phyloP scores from a whole-genome alignment of 1,139 yeast genomes.

The Geotrichum aggregatum region DNA sequence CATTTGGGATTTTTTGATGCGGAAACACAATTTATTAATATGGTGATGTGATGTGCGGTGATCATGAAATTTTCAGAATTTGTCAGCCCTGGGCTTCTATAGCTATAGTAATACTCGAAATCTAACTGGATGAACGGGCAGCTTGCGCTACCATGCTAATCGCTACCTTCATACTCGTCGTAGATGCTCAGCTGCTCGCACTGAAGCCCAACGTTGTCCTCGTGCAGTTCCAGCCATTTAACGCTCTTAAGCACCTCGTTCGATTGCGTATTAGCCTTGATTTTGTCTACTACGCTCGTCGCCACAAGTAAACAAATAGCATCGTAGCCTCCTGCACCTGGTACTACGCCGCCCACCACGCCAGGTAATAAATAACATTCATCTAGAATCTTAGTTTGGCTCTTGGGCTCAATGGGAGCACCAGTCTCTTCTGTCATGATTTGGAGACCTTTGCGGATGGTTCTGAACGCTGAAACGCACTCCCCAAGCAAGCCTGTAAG shows the following conservation, averaged over 20 bases:
- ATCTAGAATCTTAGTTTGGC: constrained; percentile 71
- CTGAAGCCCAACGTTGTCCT: constrained; percentile 37
- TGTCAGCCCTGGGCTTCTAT: constrained; percentile 1
- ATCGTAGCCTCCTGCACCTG: constrained; percentile 98
- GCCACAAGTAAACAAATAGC: constrained; percentile 73
- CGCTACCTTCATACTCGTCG: constrained; percentile 4
- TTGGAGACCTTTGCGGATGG: constrained; percentile 55
- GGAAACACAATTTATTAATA: background rate
- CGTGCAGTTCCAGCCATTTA: constrained; percentile 37
- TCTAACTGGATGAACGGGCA: background rate
- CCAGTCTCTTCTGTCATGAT: constrained; percentile 59
- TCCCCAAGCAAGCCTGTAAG: constrained; percentile 21
- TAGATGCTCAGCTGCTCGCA: constrained; percentile 23
- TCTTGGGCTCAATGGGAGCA: constrained; percentile 83
- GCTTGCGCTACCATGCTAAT: background rate
- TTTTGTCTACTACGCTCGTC: constrained; percentile 43
- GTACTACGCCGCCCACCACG: constrained; percentile 89
- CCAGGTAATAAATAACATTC: constrained; percentile 57
- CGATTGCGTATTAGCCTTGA: constrained; percentile 39
- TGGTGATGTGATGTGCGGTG: background rate
- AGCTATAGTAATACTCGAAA: constrained; percentile 3
- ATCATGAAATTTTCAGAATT: background rate
- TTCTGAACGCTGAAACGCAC: constrained; percentile 37
- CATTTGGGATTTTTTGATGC: background rate
- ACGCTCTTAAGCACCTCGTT: constrained; percentile 30